Evolutionary conservation across 345 rosid species (phyloP), one percentile per base, ranked within the genome.

Genomic region (Mallotus nudiflorus): DNA sequence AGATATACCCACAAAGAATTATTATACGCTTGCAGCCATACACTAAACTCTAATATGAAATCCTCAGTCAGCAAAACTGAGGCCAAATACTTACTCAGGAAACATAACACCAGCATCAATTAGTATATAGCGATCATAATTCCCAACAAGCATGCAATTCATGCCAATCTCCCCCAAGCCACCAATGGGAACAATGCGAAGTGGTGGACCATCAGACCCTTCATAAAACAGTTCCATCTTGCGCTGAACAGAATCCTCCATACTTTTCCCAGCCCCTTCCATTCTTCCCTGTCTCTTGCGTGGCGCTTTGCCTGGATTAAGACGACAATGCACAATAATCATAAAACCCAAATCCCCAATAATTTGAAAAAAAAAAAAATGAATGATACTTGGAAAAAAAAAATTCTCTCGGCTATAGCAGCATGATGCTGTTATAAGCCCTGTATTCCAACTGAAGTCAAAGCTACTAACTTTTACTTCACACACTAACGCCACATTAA

Each of bases 91-190:
- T 90, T 82, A 95, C 99, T 90, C 99, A 18, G 99, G 97, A 84
- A 92, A 95, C 99, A 95, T 95, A 42, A 95, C 83, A 73, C 99
- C 97, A 2, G 97, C 97, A 70, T 95, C 99, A 33, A 95, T 89
- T 63, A 95, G 74, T 68, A 95, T 90, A 80, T 95, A 95, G 44
- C 97, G 93, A 77, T 95, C 99, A 69, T 78, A 83, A 74, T 95
- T 84, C 67, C 99, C 99, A 69, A 95, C 97, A 75, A 95, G 97
- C 99, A 95, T 95, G 82, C 99, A 95, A 66, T 95, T 95, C 99
- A 95, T 95, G 71, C 99, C 99, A 70, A 92, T 95, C 84, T 92
- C 99, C 70, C 99, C 99, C 58, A 95, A 87, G 9, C 99, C 99
- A 33, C 99, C 99, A 51, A 95, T 90, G 5, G 99, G 99, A 80